Conservation (phyloP, 208 protist species). For the Phytomonas francai region DNA sequence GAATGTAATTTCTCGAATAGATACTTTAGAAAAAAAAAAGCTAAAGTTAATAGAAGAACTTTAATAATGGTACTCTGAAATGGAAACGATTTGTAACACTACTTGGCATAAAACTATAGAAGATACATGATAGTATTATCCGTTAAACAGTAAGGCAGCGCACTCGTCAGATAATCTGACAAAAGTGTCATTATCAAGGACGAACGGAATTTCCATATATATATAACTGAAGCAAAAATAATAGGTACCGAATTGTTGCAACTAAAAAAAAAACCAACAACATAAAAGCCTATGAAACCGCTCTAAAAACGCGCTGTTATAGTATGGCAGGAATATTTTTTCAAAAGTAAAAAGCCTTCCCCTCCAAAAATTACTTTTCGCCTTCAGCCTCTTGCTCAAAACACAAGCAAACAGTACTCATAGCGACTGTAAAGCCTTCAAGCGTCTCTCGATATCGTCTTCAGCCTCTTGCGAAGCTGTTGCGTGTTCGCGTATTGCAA, state of each 20-base stretch:
- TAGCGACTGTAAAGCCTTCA: constrained; percentile 47
- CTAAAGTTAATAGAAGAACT: neutral
- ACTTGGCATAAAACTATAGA: neutral
- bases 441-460: constrained; percentile 56
- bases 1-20: neutral
- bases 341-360: constrained; percentile 1
- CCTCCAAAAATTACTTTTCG: neutral
- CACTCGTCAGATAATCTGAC: neutral
- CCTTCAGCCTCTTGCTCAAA: constrained; percentile 3
- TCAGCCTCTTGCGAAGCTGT: constrained; percentile 27
- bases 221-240: no score
- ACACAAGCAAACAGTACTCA: constrained; percentile 12
- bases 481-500: constrained; percentile 18
- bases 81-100: neutral
- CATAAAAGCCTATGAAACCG: neutral
- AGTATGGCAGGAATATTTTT: neutral
- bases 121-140: neutral
- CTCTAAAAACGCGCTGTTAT: neutral
- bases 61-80: neutral
- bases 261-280: neutral
- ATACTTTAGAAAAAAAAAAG: neutral
- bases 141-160: neutral
- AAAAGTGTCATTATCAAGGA: neutral
- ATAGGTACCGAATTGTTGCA: neutral
- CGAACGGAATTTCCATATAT: neutral